A percentile compares a stretch with the other conserved stretches of the same genome.
phyloP scores from a whole-genome alignment of 169 alveolate species.

The Babesia sp. region DNA sequence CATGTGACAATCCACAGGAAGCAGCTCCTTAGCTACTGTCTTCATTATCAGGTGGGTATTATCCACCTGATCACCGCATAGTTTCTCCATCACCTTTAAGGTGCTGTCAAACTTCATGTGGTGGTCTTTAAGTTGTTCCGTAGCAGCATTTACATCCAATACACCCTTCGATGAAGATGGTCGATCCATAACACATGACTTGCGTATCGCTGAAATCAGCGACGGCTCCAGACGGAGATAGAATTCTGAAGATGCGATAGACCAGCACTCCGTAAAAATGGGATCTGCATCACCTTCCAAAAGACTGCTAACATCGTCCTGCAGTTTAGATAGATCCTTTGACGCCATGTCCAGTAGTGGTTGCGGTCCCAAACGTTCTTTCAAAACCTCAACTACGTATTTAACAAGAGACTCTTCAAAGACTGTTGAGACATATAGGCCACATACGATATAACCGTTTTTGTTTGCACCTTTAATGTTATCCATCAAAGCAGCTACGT shows the following conservation, averaged over 20 bases:
- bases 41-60: slow-evolving; percentile 29
- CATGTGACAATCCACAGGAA: slow-evolving; percentile 29
- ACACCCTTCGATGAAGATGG: background rate
- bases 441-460: slow-evolving; percentile 38
- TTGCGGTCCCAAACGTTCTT: slow-evolving; percentile 29
- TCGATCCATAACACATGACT: background rate
- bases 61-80: slow-evolving; percentile 7
- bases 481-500: slow-evolving; percentile 9
- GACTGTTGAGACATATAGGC: slow-evolving; percentile 36
- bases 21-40: slow-evolving; percentile 24
- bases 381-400: slow-evolving; percentile 23
- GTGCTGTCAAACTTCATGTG: slow-evolving; percentile 26
- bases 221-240: background rate
- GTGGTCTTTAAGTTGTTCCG: slow-evolving; percentile 11
- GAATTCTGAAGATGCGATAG: slow-evolving; percentile 24
- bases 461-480: slow-evolving; percentile 38
- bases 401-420: slow-evolving; percentile 33
- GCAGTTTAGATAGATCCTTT: background rate
- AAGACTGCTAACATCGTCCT: background rate
- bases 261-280: slow-evolving; percentile 12
- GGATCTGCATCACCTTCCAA: slow-evolving; percentile 11
- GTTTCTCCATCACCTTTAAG: slow-evolving; percentile 16
- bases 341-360: background rate
- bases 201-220: slow-evolving; percentile 3
- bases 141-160: background rate